Evolutionary conservation across 2,329 filamentous ascomycete species (phyloP), one percentile per base, ranked within the genome.

Genomic region (Cryphonectria radicalis): DNA sequence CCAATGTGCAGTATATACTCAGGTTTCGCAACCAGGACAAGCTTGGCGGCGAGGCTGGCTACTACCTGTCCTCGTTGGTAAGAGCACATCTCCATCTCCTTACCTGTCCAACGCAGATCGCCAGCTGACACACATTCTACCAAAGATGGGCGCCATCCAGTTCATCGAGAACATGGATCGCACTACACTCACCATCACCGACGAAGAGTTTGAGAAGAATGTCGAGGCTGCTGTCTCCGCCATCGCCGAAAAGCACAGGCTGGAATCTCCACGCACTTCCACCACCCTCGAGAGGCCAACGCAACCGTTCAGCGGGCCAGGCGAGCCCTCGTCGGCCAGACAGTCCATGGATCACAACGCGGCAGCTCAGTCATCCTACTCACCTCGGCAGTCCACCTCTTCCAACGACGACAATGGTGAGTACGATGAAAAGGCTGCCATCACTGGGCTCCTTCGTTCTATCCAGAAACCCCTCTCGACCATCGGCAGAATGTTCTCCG

Each of bases 11-110:
- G 81, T 99, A 99, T 80, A 98, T 99, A 74, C 85, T 98, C 67
- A 91, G 97, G 63, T 99, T 99, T 84, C 90, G 96, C 67, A 98
- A 98, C 78, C 96, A 98, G 81, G 96, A 99, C 68, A 98, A 98
- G 80, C 89, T 99, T 0, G 93, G 93, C 35, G 96, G 96, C n/a
- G 96, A 99, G 84, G 95, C 96, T 19, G 96, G 96, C 17, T 99
- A 99, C 82, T 99, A 99, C 81, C 89, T 99, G 69, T 98, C 95
- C 43, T 98, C 96, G 10, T 83, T 99, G 76, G 92, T 94, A 83
- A 77, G 76, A 40, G 73, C 40, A 25, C 40, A 25, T 43, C 22
- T 32, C 17, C 17, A 37, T 28, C 14, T 55, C 13, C 1, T 5
- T 5, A 13, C 8, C 35, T 59, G 4, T 22, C 25, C 35, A 4